Conservation (phyloP, 164 flowering plant species). For the Saururus chinensis region DNA sequence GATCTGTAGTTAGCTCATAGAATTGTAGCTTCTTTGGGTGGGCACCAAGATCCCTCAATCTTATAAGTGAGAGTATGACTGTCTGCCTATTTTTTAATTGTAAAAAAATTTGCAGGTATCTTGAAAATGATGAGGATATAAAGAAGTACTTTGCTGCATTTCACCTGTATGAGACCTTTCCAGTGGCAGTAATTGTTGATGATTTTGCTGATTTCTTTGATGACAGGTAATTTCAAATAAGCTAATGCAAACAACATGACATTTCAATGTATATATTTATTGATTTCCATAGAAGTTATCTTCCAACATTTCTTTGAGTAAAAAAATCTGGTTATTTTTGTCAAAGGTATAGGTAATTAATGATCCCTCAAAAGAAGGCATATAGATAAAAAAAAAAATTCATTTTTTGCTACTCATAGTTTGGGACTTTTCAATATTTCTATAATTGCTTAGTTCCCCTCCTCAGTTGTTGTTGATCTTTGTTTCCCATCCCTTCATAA, state of each 20-base stretch:
- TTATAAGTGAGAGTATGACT: not conserved
- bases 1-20: too few relatives aligned
- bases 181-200: constrained; percentile 66
- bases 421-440: not conserved
- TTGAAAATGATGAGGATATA: constrained; percentile 67
- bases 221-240: constrained; percentile 34
- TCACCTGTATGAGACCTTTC: constrained; percentile 52
- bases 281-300: not conserved
- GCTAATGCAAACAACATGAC: too few relatives aligned
- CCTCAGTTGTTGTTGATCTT: too few relatives aligned
- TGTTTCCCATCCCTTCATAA: too few relatives aligned
- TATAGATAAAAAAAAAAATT: not conserved
- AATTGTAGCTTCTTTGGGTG: not conserved
- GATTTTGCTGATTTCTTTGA: constrained; percentile 75
- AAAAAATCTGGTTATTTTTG: not conserved
- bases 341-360: not conserved
- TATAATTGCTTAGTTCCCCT: not conserved
- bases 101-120: constrained; percentile 35
- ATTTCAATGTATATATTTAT: not conserved
- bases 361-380: not conserved
- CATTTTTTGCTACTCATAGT: not conserved
- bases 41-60: not conserved
- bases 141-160: constrained; percentile 87
- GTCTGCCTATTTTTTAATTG: not conserved
- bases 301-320: not conserved